Percentiles rank a stretch among this genome's conserved stretches.
These are phyloP conservation scores for Collariella sp. DNA, from an alignment of 495 filamentous ascomycete species.

Conservation along the genomic window DNA sequence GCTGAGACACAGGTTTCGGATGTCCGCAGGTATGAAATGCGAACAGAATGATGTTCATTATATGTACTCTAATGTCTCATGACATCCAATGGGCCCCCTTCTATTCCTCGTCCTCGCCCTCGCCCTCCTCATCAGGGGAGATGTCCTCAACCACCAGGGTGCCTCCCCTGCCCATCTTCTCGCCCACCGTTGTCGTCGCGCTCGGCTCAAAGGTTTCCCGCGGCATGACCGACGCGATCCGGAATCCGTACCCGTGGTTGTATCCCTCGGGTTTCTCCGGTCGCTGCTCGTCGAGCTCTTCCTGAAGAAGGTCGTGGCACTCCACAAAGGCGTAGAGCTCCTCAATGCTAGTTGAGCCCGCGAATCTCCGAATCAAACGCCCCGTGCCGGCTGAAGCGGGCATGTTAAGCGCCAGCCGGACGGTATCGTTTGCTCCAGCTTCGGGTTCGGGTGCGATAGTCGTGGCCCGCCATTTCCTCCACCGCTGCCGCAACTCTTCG, in stretches of 20 bases:
- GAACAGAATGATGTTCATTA: too few species aligned
- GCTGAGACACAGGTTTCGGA: not conserved
- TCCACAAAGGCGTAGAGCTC: constrained; percentile 96
- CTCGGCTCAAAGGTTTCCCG: constrained; percentile 65
- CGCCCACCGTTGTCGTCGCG: constrained; percentile 52
- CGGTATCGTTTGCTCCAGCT: constrained; percentile 53
- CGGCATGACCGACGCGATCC: constrained; percentile 74
- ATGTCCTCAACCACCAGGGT: constrained; percentile 76
- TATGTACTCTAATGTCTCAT: not conserved
- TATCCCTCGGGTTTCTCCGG: constrained; percentile 54
- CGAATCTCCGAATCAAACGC: constrained; percentile 67
- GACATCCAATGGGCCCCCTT: not conserved
- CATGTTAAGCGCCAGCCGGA: constrained; percentile 77
- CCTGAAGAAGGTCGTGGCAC: constrained; percentile 62
- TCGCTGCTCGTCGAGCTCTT: constrained; percentile 27
- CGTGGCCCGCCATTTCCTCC: constrained; percentile 72
- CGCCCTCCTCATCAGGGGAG: constrained; percentile 17
- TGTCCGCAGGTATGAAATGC: not conserved
- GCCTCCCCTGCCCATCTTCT: constrained; percentile 70
- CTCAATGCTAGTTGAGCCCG: constrained; percentile 57
- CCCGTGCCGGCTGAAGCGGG: constrained; percentile 50
- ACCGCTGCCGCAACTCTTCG: constrained; percentile 53
- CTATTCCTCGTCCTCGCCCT: constrained; percentile 25
- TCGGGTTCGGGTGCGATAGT: constrained; percentile 60
- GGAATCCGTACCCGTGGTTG: constrained; percentile 70